Conservation (phyloP, 1,284 basidiomycete genomes). For the Cerrena zonata region DNA sequence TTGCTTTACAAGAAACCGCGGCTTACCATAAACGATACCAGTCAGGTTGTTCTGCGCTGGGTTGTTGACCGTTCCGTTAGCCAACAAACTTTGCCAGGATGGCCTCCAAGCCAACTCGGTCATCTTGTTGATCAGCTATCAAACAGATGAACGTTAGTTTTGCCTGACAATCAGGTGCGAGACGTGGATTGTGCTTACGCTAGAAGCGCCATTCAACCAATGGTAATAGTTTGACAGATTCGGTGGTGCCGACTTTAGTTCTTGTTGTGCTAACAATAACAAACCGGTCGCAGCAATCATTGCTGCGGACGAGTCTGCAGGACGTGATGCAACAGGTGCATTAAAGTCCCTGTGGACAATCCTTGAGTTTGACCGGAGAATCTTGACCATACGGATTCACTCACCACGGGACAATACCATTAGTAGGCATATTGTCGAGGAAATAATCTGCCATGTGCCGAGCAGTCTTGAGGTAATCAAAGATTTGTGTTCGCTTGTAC, state of each 20-base stretch:
- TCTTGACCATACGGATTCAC: too few relatives aligned
- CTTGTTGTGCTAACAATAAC: constrained; percentile 51
- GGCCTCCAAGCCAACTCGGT: constrained; percentile 51
- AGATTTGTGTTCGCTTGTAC: constrained; percentile 48
- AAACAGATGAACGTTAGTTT: background rate
- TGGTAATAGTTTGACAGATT: too few relatives aligned
- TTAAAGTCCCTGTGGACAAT: constrained; percentile 56
- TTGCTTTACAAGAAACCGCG: background rate
- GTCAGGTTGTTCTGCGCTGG: constrained; percentile 51
- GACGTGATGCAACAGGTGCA: constrained; percentile 50
- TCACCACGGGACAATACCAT: constrained; percentile 62
- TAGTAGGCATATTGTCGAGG: constrained; percentile 46
- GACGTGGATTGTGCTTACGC: constrained; percentile 40
- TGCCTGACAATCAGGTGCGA: background rate
- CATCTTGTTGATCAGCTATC: constrained; percentile 47
- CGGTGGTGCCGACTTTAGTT: constrained; percentile 29
- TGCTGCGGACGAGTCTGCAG: constrained; percentile 64
- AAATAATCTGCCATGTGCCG: constrained; percentile 55
- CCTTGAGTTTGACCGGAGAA: too few relatives aligned
- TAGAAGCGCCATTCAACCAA: constrained; percentile 37
- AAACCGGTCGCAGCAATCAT: constrained; percentile 55
- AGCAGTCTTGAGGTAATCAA: constrained; percentile 52
- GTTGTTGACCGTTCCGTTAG: constrained; percentile 62
- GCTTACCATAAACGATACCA: constrained; percentile 56
- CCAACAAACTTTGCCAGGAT: constrained; percentile 56